Evolutionary conservation across 2,329 filamentous ascomycete genomes (phyloP).

Genomic region (Sporothrix dimorphospora): DNA sequence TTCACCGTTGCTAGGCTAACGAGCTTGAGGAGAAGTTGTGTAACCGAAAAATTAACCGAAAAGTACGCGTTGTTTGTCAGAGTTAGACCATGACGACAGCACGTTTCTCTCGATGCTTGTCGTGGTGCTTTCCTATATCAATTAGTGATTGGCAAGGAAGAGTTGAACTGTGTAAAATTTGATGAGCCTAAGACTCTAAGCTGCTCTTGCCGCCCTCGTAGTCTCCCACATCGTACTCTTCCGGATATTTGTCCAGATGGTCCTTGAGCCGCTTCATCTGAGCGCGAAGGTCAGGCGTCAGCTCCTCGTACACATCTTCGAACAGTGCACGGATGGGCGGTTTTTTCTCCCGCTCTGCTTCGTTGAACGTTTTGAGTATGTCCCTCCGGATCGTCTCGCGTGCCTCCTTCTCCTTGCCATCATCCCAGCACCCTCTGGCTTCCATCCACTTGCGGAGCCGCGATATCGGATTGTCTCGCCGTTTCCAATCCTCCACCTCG

Average conservation of each 20-base stretch:
- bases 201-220: conserved; percentile 42
- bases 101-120: neutral
- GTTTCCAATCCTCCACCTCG: conserved; percentile 88
- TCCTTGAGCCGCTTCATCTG: conserved; percentile 77
- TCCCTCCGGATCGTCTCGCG: conserved; percentile 51
- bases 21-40: too few relatives aligned
- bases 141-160: too few relatives aligned
- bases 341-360: conserved; percentile 81
- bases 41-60: too few relatives aligned
- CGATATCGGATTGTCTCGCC: conserved; percentile 45
- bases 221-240: conserved; percentile 74
- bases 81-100: too few relatives aligned
- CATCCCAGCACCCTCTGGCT: conserved; percentile 78
- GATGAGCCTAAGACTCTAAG: conserved; percentile 31
- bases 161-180: too few relatives aligned
- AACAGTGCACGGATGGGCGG: conserved; percentile 74
- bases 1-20: too few relatives aligned
- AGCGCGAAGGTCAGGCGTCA: conserved; percentile 63
- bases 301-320: conserved; percentile 83
- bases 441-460: conserved; percentile 72
- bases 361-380: conserved; percentile 79
- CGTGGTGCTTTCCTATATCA: neutral
- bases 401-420: conserved; percentile 69
- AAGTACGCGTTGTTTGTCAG: too few relatives aligned
- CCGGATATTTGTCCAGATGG: conserved; percentile 83